Percentiles rank a stretch among this genome's conserved stretches.
Evolutionary conservation across 2,329 filamentous ascomycete species (phyloP).

Genomic region (Coniochaeta pulveracea): DNA sequence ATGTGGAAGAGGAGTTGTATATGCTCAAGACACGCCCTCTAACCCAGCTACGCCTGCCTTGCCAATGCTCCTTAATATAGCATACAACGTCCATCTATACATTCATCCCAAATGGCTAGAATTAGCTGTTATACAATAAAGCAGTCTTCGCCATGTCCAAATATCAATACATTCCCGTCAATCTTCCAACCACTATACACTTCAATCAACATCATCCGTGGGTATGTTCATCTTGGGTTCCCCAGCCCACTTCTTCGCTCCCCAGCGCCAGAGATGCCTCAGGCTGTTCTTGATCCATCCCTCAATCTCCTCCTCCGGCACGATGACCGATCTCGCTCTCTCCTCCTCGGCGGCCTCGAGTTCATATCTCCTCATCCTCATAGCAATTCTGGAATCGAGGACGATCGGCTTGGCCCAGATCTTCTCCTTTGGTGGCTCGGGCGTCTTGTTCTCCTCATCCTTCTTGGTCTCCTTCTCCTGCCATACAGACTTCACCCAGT

Average conservation of each 20-base stretch:
- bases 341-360: conserved; percentile 59
- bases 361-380: conserved; percentile 72
- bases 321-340: conserved; percentile 47
- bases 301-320: conserved; percentile 58
- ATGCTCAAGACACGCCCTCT: too few relatives aligned
- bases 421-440: conserved; percentile 39
- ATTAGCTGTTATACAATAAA: too few relatives aligned
- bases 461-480: conserved; percentile 29
- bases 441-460: conserved; percentile 6
- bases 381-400: conserved; percentile 63
- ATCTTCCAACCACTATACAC: too few relatives aligned
- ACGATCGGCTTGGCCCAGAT: conserved; percentile 68
- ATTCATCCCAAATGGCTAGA: too few relatives aligned
- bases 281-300: conserved; percentile 55
- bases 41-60: too few relatives aligned
- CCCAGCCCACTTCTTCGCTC: conserved; percentile 24
- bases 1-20: too few relatives aligned
- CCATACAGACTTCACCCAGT: conserved; percentile 24
- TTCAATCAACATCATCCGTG: conserved; percentile 12
- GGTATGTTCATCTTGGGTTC: conserved; percentile 25
- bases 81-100: too few relatives aligned
- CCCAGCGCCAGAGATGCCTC: conserved; percentile 41
- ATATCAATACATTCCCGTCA: too few relatives aligned
- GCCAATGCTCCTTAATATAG: too few relatives aligned
- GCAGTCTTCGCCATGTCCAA: too few relatives aligned